Evolutionary conservation across 208 protist species (phyloP), one percentile per base, ranked within the genome.

Genomic region (Leishmania major): DNA sequence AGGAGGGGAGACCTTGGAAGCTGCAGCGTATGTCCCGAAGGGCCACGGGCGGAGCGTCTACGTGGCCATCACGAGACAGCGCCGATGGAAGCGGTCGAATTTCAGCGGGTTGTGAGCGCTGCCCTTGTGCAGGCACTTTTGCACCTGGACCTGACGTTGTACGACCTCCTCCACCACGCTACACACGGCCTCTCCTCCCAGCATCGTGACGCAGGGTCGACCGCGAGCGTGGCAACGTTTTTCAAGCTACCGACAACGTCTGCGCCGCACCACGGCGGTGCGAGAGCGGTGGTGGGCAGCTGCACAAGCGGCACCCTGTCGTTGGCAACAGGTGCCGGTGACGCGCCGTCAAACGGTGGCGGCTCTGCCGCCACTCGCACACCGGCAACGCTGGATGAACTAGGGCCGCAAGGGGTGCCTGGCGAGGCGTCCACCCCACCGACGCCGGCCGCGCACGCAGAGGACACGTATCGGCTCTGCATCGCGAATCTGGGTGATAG

Each of bases 401-500:
- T 25, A 47, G 6, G 43, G 69, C 19, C 4, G 43, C 69, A 47
- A 53, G 22, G 2, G 11, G 45, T 15, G 45, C 47, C 2, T 35
- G 25, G 10, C 40, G 3, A 35, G 45, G 70, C 22, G 31, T 0
- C 70, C 43, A 13, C 25, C 2, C 13, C 70, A 31, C 28, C 7
- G 17, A 19, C 10, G 25, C 43, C 25, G 10, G 25, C 45, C 10
- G 47, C 70, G 10, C 40, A 62, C 25, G 72, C 71, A 11, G 71
- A 81, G 71, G 71, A 78, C 62, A 87, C 81, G 22, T 83, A 86
- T 40, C 67, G 78, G 2, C 59, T 94, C 15, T 91, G 87, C 77
- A 88, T 96, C 71, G 93, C 93, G 6, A 94, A 94, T 71, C 79
- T 96, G 13, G 93, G 93, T 22, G 93, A 96, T 75, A 93, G 91